A percentile compares a stretch with the other conserved stretches of the same genome.
These are phyloP conservation scores for Trichosporon faecale DNA, from an alignment of 1,284 basidiomycete genomes.

Conservation along the genomic window DNA sequence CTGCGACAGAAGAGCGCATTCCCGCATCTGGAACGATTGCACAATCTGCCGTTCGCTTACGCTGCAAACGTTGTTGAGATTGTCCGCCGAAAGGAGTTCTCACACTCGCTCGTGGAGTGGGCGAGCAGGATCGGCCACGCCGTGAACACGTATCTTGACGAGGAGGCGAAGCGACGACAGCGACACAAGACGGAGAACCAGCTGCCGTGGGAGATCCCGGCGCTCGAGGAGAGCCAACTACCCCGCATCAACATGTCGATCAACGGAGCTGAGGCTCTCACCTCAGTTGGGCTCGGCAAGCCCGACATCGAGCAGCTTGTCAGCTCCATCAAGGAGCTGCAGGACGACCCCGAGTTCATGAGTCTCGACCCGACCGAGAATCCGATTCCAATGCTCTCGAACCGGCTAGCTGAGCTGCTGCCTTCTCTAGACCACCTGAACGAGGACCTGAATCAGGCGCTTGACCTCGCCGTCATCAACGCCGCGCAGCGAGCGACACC, in stretches of 20 bases:
- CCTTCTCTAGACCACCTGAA: constrained; percentile 72
- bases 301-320: constrained; percentile 67
- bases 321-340: constrained; percentile 61
- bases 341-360: constrained; percentile 37
- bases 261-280: constrained; percentile 52
- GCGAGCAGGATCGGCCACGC: constrained; percentile 73
- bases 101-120: constrained; percentile 68
- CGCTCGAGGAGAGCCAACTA: constrained; percentile 30
- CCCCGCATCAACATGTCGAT: constrained; percentile 74
- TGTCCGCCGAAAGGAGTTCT: constrained; percentile 82
- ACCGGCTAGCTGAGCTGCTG: constrained; percentile 64
- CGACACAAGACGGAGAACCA: constrained; percentile 73
- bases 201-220: constrained; percentile 67
- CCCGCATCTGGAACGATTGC: constrained; percentile 80
- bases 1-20: constrained; percentile 68
- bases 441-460: constrained; percentile 71
- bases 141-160: constrained; percentile 68
- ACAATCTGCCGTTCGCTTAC: constrained; percentile 88
- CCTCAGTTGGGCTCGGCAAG: constrained; percentile 58
- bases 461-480: constrained; percentile 60
- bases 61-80: constrained; percentile 88
- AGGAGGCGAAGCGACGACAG: constrained; percentile 71
- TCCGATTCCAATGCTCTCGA: constrained; percentile 63
- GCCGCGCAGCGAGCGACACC: not conserved
- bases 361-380: constrained; percentile 31